Evolutionary conservation across 148 eudicot species (phyloP).

Genomic region (Vaccinium myrtillus): DNA sequence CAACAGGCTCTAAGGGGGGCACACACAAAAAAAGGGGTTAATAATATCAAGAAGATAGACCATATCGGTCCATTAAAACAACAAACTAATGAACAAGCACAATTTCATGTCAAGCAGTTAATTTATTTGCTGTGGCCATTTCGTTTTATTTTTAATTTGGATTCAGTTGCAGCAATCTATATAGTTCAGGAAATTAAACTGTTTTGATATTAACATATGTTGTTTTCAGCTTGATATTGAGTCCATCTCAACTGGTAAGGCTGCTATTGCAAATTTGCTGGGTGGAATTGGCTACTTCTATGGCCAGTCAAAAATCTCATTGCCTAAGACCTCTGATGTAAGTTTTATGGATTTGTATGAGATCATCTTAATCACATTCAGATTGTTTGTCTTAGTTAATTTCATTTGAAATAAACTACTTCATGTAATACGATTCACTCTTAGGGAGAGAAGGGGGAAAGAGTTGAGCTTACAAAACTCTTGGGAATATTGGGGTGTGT

Average conservation of each 20-base stretch:
- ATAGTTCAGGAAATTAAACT: background rate
- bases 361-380: background rate
- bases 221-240: conserved; percentile 61
- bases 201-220: conserved; percentile 13
- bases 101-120: background rate
- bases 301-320: conserved; percentile 90
- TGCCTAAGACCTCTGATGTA: conserved; percentile 59
- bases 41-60: background rate
- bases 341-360: conserved; percentile 25
- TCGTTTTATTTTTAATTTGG: background rate
- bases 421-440: background rate
- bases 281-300: conserved; percentile 98
- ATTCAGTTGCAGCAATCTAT: background rate
- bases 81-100: background rate
- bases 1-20: background rate
- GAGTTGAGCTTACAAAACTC: background rate
- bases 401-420: conserved; percentile 1
- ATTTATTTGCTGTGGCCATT: background rate
- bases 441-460: background rate
- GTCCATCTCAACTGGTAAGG: conserved; percentile 62
- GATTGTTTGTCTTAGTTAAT: conserved; percentile 5
- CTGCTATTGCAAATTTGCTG: conserved; percentile 78
- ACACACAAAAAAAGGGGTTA: background rate
- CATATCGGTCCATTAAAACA: background rate
- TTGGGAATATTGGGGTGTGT: background rate